Percentiles rank a stretch among this genome's conserved stretches.
Conservation (phyloP, 225 moss, liverwort and hornwort species). For the Rhytidiadelphus loreus region DNA sequence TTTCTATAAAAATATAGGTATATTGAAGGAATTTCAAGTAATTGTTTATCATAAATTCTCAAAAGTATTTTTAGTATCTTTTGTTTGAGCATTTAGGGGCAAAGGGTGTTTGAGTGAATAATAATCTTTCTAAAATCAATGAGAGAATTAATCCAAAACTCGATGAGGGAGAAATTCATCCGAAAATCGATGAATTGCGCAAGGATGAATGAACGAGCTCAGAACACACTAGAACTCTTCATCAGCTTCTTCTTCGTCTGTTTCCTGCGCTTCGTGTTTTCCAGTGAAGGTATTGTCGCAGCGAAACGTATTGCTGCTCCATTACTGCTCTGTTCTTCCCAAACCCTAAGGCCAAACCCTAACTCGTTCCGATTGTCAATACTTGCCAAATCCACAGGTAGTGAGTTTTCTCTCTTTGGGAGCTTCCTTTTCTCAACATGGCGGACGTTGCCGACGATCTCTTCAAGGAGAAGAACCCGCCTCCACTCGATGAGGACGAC, state of each 20-base stretch:
- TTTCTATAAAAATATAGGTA: background rate
- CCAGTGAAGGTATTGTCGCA: background rate
- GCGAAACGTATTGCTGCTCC: background rate
- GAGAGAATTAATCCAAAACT: too few species aligned
- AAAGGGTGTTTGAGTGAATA: background rate
- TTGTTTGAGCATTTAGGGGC: rapidly evolving
- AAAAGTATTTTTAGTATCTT: background rate
- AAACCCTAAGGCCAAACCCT: background rate
- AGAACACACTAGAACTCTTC: background rate
- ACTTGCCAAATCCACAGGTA: background rate
- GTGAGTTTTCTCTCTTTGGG: background rate
- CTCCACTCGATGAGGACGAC: conserved; percentile 92
- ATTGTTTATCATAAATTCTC: background rate
- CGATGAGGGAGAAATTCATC: background rate
- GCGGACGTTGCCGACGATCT: conserved; percentile 70
- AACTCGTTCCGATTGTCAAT: background rate
- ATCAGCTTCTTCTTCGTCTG: background rate
- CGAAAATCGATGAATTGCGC: background rate
- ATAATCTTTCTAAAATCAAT: background rate
- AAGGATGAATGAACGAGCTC: background rate
- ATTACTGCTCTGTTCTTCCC: background rate
- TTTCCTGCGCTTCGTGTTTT: background rate
- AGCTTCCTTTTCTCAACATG: background rate
- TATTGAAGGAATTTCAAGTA: background rate
- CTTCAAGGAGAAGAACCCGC: conserved; percentile 95